Evolutionary conservation across 371 early-diverging fungal species (phyloP).

Genomic region (Capniomyces stellatus): DNA sequence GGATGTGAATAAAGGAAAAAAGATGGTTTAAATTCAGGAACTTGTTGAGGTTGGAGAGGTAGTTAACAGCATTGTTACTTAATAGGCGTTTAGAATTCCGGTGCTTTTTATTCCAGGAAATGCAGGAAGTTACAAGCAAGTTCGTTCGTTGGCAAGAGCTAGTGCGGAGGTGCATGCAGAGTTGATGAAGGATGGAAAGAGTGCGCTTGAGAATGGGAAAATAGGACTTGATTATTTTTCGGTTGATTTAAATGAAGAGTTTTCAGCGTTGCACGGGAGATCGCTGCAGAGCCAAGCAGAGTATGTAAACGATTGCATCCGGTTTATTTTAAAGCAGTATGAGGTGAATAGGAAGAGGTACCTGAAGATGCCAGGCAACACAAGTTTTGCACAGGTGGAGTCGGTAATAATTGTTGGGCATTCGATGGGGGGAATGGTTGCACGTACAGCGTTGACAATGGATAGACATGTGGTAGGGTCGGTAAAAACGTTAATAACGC

Average conservation of each 20-base stretch:
- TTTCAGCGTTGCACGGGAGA: slow-evolving; percentile 68
- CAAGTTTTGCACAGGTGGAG: slow-evolving; percentile 11
- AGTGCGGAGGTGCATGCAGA: slow-evolving; percentile 33
- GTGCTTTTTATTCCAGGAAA: slow-evolving; percentile 89
- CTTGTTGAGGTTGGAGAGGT: too few relatives aligned
- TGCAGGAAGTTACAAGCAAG: slow-evolving; percentile 82
- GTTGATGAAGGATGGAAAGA: slow-evolving; percentile 5
- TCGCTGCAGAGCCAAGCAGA: slow-evolving; percentile 69
- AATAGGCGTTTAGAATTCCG: slow-evolving; percentile 37
- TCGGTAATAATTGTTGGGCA: slow-evolving; percentile 81
- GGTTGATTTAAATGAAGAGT: slow-evolving; percentile 81
- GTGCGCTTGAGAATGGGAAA: slow-evolving; percentile 8
- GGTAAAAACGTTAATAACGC: slow-evolving; percentile 69
- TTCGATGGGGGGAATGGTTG: slow-evolving; percentile 95
- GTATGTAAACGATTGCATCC: slow-evolving; percentile 67
- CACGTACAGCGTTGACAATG: slow-evolving; percentile 56
- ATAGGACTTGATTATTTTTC: slow-evolving; percentile 68
- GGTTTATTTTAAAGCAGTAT: slow-evolving; percentile 58
- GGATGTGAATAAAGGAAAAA: too few relatives aligned
- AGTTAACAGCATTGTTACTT: too few relatives aligned
- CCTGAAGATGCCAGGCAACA: neutral
- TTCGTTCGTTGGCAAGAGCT: slow-evolving; percentile 63
- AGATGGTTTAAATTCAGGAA: too few relatives aligned
- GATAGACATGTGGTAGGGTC: slow-evolving; percentile 51
- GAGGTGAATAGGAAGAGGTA: slow-evolving; percentile 16